These are phyloP conservation scores for Musa schizocarpa DNA, from an alignment of 176 grass and related monocot genomes.

Conservation along the genomic window DNA sequence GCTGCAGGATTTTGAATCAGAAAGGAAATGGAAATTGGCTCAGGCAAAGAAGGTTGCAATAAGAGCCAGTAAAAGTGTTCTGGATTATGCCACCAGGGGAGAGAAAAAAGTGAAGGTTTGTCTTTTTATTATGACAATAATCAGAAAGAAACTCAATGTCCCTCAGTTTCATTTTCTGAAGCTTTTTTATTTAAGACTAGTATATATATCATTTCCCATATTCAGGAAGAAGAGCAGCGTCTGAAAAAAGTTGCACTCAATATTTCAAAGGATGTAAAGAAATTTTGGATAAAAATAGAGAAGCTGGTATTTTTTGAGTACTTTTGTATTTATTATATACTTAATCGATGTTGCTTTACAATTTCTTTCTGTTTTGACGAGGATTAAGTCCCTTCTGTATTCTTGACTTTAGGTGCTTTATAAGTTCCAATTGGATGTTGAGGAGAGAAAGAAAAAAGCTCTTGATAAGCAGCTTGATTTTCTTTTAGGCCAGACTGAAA, in stretches of 20 bases:
- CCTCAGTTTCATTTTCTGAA: not conserved
- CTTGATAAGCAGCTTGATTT: conserved; percentile 98
- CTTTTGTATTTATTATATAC: not conserved
- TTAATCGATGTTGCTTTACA: not conserved
- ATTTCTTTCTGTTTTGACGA: conserved; percentile 1
- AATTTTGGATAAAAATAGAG: conserved; percentile 99
- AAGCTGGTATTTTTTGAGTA: conserved; percentile 52
- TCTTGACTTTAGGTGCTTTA: conserved; percentile 65
- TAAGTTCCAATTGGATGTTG: conserved; percentile 85
- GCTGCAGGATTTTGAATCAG: conserved; percentile 85
- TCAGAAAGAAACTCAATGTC: not conserved
- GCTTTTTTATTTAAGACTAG: not conserved
- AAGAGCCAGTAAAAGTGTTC: conserved; percentile 64
- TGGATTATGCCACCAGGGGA: conserved; percentile 69
- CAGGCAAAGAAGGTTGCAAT: conserved; percentile 87
- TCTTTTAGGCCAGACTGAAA: conserved; percentile 96
- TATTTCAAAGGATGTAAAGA: conserved; percentile 99
- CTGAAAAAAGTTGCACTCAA: conserved; percentile 83
- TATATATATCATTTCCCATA: not conserved
- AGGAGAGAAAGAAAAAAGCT: conserved; percentile 90
- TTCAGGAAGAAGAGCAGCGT: conserved; percentile 86
- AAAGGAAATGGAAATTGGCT: conserved; percentile 96
- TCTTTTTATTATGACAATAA: not conserved
- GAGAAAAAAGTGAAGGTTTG: conserved; percentile 94
- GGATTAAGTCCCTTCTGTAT: conserved; percentile 18